These are phyloP conservation scores for Blastomyces parvus DNA, from an alignment of 2,329 filamentous ascomycete genomes.

Conservation along the genomic window DNA sequence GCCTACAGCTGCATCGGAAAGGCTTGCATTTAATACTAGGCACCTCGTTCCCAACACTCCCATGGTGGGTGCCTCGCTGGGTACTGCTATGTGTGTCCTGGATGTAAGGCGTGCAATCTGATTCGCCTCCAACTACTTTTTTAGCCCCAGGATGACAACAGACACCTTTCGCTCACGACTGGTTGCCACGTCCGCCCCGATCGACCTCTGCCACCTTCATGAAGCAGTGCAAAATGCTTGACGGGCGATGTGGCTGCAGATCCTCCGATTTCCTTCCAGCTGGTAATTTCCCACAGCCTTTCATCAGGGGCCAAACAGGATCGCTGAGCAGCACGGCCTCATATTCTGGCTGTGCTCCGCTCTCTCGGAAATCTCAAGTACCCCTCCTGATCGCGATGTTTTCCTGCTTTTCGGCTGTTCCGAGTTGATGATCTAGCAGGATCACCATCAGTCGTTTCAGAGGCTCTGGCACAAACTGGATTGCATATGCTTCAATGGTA, in stretches of 20 bases:
- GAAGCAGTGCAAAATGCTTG: neutral
- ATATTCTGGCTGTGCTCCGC: neutral
- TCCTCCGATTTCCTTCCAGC: conserved; percentile 4
- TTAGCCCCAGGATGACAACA: neutral
- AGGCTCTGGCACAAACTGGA: neutral
- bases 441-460: conserved; percentile 4
- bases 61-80: neutral
- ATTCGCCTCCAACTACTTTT: neutral
- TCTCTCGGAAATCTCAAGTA: neutral
- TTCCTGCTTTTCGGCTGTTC: neutral
- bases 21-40: neutral
- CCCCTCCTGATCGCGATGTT: neutral
- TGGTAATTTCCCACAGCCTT: conserved; percentile 1
- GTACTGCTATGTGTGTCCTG: neutral
- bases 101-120: neutral
- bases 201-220: neutral
- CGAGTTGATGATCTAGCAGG: neutral
- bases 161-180: conserved; percentile 3
- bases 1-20: neutral
- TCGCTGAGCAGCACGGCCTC: neutral
- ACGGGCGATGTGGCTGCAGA: conserved; percentile 6
- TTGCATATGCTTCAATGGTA: neutral
- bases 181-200: conserved; percentile 6
- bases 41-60: neutral
- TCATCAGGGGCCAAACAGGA: neutral